Percentiles rank a stretch among this genome's conserved stretches.
phyloP scores from a whole-genome alignment of 2,329 filamentous ascomycete species.

The Diplocarpon rosae region DNA sequence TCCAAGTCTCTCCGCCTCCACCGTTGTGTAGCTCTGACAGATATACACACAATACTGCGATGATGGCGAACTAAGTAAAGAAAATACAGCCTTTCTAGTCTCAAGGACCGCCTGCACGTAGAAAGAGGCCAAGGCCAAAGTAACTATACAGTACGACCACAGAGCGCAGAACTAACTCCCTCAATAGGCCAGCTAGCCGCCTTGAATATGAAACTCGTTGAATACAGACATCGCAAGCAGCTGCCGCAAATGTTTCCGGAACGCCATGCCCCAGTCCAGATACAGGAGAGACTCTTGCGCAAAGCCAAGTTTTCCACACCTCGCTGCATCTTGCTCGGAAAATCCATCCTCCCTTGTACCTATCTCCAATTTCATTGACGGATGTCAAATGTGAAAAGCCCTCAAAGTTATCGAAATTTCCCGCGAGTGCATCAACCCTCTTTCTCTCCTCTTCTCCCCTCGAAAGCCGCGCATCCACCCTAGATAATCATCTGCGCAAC shows the following conservation, averaged over 20 bases:
- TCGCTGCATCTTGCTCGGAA: too few relatives aligned
- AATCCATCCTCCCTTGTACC: too few relatives aligned
- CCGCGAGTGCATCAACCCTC: not conserved
- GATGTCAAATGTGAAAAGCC: too few relatives aligned
- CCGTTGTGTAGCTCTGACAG: too few relatives aligned
- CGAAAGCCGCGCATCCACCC: slow-evolving; percentile 12
- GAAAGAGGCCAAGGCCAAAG: not conserved
- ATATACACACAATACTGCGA: too few relatives aligned
- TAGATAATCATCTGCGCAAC: slow-evolving; percentile 98
- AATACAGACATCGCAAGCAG: not conserved
- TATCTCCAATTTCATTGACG: too few relatives aligned
- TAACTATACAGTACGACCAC: not conserved
- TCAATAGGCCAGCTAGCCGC: too few relatives aligned
- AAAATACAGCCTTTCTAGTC: not conserved
- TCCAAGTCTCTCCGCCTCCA: too few relatives aligned
- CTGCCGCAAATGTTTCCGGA: too few relatives aligned
- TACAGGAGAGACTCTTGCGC: not conserved
- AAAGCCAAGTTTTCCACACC: not conserved
- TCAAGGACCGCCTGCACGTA: not conserved
- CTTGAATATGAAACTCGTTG: not conserved
- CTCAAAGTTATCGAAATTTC: too few relatives aligned
- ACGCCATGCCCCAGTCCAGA: not conserved
- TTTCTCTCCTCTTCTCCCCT: not conserved
- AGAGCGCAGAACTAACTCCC: not conserved
- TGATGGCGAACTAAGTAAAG: not conserved